Evolutionary conservation across 2,329 filamentous ascomycete genomes (phyloP).

Genomic region (Helotiales sp.): DNA sequence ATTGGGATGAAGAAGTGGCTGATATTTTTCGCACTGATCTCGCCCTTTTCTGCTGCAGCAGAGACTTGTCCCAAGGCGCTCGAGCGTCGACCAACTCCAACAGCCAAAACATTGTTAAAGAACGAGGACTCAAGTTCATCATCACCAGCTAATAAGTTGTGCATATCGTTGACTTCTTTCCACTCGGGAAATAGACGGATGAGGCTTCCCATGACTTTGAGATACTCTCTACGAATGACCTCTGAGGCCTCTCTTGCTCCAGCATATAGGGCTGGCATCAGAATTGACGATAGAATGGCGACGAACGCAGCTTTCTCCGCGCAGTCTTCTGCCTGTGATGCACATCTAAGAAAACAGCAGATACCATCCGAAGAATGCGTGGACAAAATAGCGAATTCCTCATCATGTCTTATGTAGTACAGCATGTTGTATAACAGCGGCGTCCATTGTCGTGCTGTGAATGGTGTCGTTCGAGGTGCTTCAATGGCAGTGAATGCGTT

Average conservation of each 20-base stretch:
- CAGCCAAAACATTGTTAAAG: slow-evolving; percentile 90
- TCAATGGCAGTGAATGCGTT: slow-evolving; percentile 74
- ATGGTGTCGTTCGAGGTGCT: slow-evolving; percentile 54
- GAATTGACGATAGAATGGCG: slow-evolving; percentile 58
- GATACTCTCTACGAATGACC: slow-evolving; percentile 78
- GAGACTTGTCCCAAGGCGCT: slow-evolving; percentile 80
- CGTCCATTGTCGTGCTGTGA: slow-evolving; percentile 77
- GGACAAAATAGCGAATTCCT: slow-evolving; percentile 82
- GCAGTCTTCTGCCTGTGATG: slow-evolving; percentile 44
- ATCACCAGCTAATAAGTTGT: slow-evolving; percentile 64
- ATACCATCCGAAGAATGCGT: slow-evolving; percentile 80
- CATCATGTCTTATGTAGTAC: slow-evolving; percentile 80
- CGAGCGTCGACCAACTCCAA: slow-evolving; percentile 82
- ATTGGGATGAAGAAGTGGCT: slow-evolving; percentile 87
- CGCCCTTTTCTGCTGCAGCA: slow-evolving; percentile 60
- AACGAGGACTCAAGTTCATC: slow-evolving; percentile 67
- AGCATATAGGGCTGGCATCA: slow-evolving; percentile 75
- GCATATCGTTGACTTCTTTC: slow-evolving; percentile 72
- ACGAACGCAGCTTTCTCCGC: slow-evolving; percentile 51
- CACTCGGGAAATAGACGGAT: slow-evolving; percentile 70
- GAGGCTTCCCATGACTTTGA: slow-evolving; percentile 77
- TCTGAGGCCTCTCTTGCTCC: slow-evolving; percentile 80
- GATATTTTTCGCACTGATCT: slow-evolving; percentile 74
- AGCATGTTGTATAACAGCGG: slow-evolving; percentile 88
- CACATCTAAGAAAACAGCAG: slow-evolving; percentile 72